Percentiles rank a stretch among this genome's conserved stretches.
phyloP scores from a whole-genome alignment of 1,284 basidiomycete genomes.

The Tylopilus sp. region DNA sequence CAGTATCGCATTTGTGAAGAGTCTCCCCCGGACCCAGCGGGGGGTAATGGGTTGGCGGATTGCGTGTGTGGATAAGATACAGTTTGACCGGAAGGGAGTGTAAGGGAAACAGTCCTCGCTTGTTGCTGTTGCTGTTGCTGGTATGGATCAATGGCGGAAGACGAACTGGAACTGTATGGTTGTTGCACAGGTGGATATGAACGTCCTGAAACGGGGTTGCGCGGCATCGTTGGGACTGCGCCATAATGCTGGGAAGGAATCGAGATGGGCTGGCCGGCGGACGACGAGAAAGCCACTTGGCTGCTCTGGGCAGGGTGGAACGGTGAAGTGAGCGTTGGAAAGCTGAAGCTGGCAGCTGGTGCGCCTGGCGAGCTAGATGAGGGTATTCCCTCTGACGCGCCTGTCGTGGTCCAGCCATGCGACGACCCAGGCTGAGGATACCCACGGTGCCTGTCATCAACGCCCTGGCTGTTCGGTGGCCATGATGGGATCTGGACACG shows the following conservation, averaged over 20 bases:
- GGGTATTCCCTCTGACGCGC: conserved; percentile 22
- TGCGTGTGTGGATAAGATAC: conserved; percentile 22
- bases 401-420: conserved; percentile 26
- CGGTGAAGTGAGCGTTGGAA: conserved; percentile 42
- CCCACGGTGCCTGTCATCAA: conserved; percentile 30
- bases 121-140: conserved; percentile 19
- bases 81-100: conserved; percentile 17
- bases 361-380: conserved; percentile 22
- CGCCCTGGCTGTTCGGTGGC: conserved; percentile 25
- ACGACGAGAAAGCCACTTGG: conserved; percentile 22
- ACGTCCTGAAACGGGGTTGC: conserved; percentile 24
- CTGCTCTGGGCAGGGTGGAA: conserved; percentile 41
- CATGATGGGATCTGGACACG: conserved; percentile 24
- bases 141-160: conserved; percentile 21
- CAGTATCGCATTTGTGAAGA: conserved; percentile 32
- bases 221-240: conserved; percentile 15
- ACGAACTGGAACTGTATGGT: conserved; percentile 19
- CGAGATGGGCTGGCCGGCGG: conserved; percentile 31
- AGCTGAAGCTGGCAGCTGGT: conserved; percentile 21
- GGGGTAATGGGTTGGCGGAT: conserved; percentile 18
- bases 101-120: conserved; percentile 9
- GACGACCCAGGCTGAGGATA: conserved; percentile 27
- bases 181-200: conserved; percentile 29
- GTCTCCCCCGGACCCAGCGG: conserved; percentile 29
- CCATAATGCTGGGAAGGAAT: conserved; percentile 30